Evolutionary conservation across 179 eudicot genomes (phyloP).

Genomic region (Corrigiola litoralis): DNA sequence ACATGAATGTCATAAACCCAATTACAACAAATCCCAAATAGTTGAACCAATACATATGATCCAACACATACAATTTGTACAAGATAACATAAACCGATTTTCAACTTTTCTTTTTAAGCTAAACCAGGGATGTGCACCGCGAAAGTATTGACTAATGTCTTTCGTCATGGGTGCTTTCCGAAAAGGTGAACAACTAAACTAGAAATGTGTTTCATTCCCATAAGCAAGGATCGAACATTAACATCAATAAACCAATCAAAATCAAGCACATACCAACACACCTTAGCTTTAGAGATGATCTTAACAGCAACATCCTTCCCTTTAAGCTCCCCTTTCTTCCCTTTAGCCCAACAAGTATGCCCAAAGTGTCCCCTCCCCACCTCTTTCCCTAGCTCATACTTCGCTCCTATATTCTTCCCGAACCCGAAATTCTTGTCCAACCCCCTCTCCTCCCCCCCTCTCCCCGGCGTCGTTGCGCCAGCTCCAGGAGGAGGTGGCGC

Average conservation of each 20-base stretch:
- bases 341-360: slow-evolving; percentile 87
- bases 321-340: slow-evolving; percentile 75
- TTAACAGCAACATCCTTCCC: slow-evolving; percentile 76
- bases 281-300: slow-evolving; percentile 96
- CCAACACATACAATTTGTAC: too few species aligned
- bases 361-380: slow-evolving; percentile 98
- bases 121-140: too few species aligned
- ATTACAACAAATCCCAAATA: not conserved
- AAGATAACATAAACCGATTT: too few species aligned
- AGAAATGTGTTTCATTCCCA: too few species aligned
- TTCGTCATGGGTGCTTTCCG: too few species aligned
- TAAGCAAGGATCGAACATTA: not conserved
- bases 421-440: slow-evolving; percentile 86
- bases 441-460: slow-evolving; percentile 23
- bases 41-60: too few species aligned
- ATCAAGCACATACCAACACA: slow-evolving; percentile 37
- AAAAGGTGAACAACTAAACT: not conserved
- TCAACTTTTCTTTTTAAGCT: too few species aligned
- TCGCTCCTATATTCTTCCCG: slow-evolving; percentile 55
- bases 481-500: too few species aligned
- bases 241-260: not conserved
- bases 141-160: too few species aligned
- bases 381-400: slow-evolving; percentile 86
- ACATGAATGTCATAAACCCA: not conserved
- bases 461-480: slow-evolving; percentile 44